A percentile compares a stretch with the other conserved stretches of the same genome.
Evolutionary conservation across 2,329 filamentous ascomycete species (phyloP).

Genomic region (Verticillium nubilum): DNA sequence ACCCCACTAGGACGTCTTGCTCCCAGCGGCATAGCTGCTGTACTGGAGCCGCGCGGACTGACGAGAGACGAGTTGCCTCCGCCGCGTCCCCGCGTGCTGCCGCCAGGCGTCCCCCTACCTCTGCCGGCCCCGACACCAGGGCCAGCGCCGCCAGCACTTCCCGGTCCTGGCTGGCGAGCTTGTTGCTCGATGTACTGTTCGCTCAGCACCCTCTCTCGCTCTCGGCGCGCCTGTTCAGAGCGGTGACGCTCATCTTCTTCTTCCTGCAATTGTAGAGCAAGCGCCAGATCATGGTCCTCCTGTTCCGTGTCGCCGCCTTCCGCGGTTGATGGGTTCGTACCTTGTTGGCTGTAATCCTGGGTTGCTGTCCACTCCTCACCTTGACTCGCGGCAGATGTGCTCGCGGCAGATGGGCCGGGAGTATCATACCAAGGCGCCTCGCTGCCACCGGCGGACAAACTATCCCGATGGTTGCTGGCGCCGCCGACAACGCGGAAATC

Average conservation of each 20-base stretch:
- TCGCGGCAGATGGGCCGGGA: conserved; percentile 3
- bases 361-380: conserved; percentile 51
- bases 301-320: conserved; percentile 30
- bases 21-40: not conserved
- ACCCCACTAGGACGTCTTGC: not conserved
- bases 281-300: conserved; percentile 80
- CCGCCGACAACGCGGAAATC: conserved; percentile 84
- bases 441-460: not conserved
- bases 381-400: not conserved
- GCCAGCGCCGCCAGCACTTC: conserved; percentile 14
- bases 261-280: conserved; percentile 89
- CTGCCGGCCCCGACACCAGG: not conserved
- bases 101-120: not conserved
- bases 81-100: not conserved
- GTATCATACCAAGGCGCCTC: not conserved
- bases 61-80: conserved; percentile 8
- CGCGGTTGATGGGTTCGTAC: not conserved
- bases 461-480: conserved; percentile 12
- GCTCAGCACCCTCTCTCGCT: conserved; percentile 62
- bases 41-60: conserved; percentile 15
- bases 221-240: conserved; percentile 53
- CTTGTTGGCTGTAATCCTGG: conserved; percentile 18
- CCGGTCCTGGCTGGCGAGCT: conserved; percentile 29
- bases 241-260: conserved; percentile 80
- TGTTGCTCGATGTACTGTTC: conserved; percentile 67